Evolutionary conservation across 208 protist genomes (phyloP).

Genomic region (Porcisia deanei): DNA sequence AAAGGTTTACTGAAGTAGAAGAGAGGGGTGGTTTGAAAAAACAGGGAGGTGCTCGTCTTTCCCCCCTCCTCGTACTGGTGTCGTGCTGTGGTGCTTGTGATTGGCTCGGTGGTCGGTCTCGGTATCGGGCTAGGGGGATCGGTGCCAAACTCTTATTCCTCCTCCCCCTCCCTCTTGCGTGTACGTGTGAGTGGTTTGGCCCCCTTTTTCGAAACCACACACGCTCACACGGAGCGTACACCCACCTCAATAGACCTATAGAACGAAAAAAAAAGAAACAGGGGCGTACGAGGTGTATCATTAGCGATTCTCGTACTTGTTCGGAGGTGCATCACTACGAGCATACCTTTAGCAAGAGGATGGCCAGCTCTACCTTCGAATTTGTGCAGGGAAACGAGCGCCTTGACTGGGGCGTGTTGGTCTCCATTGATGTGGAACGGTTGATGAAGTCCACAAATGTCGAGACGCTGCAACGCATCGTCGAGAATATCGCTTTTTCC

Average conservation of each 20-base stretch:
- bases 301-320: too few relatives aligned
- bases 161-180: too few relatives aligned
- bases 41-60: too few relatives aligned
- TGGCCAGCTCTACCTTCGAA: conserved; percentile 50
- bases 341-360: conserved; percentile 8
- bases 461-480: conserved; percentile 84
- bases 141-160: too few relatives aligned
- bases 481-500: conserved; percentile 90
- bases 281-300: not conserved
- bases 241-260: not conserved
- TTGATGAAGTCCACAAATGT: conserved; percentile 84
- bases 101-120: too few relatives aligned
- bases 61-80: too few relatives aligned
- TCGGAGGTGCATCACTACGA: conserved; percentile 8
- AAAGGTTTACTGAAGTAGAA: too few relatives aligned
- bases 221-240: too few relatives aligned
- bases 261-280: not conserved
- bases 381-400: conserved; percentile 87
- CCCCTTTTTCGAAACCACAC: too few relatives aligned
- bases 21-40: too few relatives aligned
- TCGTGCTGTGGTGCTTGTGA: too few relatives aligned
- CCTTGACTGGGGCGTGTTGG: conserved; percentile 89
- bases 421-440: conserved; percentile 82
- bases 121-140: too few relatives aligned
- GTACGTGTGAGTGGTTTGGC: not conserved